These are phyloP conservation scores for Aspergillus thermomutatus DNA, from an alignment of 2,329 filamentous ascomycete species.

Conservation along the genomic window DNA sequence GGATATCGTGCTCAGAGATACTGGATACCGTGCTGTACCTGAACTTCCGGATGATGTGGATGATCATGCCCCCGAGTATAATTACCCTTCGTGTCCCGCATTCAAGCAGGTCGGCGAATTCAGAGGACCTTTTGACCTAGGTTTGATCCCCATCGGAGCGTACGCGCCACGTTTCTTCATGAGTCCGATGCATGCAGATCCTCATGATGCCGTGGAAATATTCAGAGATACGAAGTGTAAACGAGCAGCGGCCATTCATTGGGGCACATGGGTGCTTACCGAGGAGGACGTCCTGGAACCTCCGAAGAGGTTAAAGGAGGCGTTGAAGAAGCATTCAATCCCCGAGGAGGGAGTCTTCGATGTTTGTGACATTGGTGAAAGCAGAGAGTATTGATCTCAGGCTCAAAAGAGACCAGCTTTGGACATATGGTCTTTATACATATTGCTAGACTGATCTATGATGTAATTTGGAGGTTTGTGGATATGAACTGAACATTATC, in stretches of 20 bases:
- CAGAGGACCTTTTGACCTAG: slow-evolving; percentile 84
- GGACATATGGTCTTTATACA: not conserved
- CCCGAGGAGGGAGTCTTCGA: slow-evolving; percentile 74
- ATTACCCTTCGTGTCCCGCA: slow-evolving; percentile 72
- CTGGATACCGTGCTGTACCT: slow-evolving; percentile 80
- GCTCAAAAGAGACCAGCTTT: not conserved
- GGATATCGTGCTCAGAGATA: slow-evolving; percentile 61
- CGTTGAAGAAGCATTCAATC: slow-evolving; percentile 64
- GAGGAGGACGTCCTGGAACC: slow-evolving; percentile 83
- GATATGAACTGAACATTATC: not conserved
- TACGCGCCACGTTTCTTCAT: slow-evolving; percentile 67
- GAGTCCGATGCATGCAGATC: slow-evolving; percentile 80
- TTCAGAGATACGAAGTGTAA: slow-evolving; percentile 78
- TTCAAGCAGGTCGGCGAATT: slow-evolving; percentile 79
- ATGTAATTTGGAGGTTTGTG: not conserved
- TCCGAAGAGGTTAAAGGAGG: slow-evolving; percentile 67
- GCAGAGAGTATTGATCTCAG: slow-evolving; percentile 63
- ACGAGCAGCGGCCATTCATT: slow-evolving; percentile 81
- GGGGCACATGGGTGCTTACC: slow-evolving; percentile 85
- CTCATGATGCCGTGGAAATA: slow-evolving; percentile 83
- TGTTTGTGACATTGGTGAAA: slow-evolving; percentile 80
- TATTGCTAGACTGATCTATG: not conserved
- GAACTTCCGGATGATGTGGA: slow-evolving; percentile 59
- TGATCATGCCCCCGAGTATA: slow-evolving; percentile 67
- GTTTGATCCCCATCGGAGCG: slow-evolving; percentile 88